phyloP scores from a whole-genome alignment of 345 rosid genomes.

The Euphorbia lathyris region DNA sequence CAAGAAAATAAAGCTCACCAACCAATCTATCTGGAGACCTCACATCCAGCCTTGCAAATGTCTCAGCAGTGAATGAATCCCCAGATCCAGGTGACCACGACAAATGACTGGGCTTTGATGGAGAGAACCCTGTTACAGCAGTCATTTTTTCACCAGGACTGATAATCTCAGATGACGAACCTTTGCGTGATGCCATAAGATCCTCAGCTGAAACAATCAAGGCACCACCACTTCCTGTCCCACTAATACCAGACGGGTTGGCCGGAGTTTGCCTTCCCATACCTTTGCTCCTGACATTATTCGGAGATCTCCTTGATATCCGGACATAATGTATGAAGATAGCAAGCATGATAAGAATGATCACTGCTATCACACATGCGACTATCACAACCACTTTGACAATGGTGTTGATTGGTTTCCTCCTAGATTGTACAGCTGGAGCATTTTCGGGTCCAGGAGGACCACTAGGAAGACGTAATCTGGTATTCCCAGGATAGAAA shows the following conservation, averaged over 20 bases:
- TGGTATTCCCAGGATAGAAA: constrained; percentile 79
- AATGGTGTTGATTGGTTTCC: constrained; percentile 45
- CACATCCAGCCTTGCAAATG: constrained; percentile 75
- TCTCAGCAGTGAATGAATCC: constrained; percentile 82
- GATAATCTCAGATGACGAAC: constrained; percentile 70
- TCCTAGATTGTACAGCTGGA: constrained; percentile 42
- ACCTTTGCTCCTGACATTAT: constrained; percentile 46
- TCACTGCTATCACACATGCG: constrained; percentile 62
- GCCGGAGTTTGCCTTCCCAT: constrained; percentile 38
- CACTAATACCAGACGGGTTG: constrained; percentile 45
- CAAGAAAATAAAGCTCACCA: constrained; percentile 90
- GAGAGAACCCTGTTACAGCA: constrained; percentile 71
- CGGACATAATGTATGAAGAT: constrained; percentile 60
- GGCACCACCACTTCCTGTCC: constrained; percentile 55
- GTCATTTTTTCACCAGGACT: constrained; percentile 78
- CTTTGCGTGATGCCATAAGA: constrained; percentile 69
- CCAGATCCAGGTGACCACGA: constrained; percentile 97
- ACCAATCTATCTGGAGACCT: constrained; percentile 87
- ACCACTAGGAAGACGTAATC: constrained; percentile 50
- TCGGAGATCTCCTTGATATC: constrained; percentile 50
- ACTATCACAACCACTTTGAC: constrained; percentile 70
- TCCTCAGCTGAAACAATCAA: constrained; percentile 85
- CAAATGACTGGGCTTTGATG: constrained; percentile 67
- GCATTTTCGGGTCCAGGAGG: constrained; percentile 43
- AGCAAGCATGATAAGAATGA: constrained; percentile 73